Evolutionary conservation across 768 basidiomycete genomes (phyloP), one percentile per base, ranked within the genome.

Genomic region (Mycena alexandri): DNA sequence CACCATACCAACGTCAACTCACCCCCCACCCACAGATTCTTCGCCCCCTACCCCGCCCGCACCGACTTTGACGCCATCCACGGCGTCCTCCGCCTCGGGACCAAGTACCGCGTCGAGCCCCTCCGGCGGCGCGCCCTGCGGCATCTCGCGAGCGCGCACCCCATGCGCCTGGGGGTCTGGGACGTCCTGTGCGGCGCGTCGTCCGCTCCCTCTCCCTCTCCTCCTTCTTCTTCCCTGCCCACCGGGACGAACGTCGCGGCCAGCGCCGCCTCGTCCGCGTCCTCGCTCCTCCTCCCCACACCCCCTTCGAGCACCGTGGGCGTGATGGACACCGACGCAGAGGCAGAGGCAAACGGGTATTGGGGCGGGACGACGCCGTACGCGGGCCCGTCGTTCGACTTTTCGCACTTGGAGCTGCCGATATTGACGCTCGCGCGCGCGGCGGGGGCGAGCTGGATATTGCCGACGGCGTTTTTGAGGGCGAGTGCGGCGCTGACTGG

Each of bases 11-110:
- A n/a, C n/a, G n/a, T n/a, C n/a, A n/a, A n/a, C n/a, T n/a, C n/a
- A n/a, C n/a, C n/a, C n/a, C n/a, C n/a, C n/a, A n/a, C n/a, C n/a
- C 50, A 6, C 38, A 71, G 71, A 63, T 71, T 71, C 68, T 71
- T 71, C 63, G 63, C 63, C 2, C 67, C 71, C 21, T 68, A 66
- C 58, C 71, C 71, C n/a, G 63, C 67, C 17, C 38, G 53, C 21
- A 66, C 71, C 29, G 68, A 68, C 48, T 68, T 69, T 33, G 64
- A 68, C 58, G 64, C 68, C 47, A 65, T 71, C 54, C 64, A 65
- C 62, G 67, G 71, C 51, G 42, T 71, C 21, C 68, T 71, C 9
- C 67, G 61, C n/a, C 63, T 71, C 17, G 59, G 71, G 25, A 65
- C 63, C 8, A 71, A 71, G 24, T 71, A 69, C 50, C 61, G 62